Conservation (phyloP, 352 stramenopile species). For the Phytophthora kernoviae region DNA sequence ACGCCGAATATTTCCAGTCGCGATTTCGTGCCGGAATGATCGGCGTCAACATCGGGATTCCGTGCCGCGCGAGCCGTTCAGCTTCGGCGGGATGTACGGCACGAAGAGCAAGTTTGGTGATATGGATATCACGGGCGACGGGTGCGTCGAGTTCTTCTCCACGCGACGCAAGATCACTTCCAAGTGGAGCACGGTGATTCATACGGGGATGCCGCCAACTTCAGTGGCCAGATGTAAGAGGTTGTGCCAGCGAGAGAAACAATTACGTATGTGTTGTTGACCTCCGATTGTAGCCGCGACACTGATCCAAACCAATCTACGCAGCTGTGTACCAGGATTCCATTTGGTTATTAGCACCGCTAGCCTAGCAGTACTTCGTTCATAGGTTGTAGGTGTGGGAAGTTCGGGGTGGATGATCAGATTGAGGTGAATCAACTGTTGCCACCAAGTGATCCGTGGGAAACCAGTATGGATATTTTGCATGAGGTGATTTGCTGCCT, state of each 20-base stretch:
- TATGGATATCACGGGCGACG: conserved; percentile 98
- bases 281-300: background rate
- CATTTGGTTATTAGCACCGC: no score
- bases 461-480: no score
- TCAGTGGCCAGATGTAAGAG: conserved; percentile 66
- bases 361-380: no score
- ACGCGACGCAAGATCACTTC: conserved; percentile 97
- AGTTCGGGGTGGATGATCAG: no score
- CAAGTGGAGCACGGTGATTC: conserved; percentile 88
- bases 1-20: conserved; percentile 94
- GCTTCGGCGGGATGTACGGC: conserved; percentile 97
- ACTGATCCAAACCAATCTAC: background rate
- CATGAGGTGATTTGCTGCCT: no score
- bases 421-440: no score
- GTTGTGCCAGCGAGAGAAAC: background rate
- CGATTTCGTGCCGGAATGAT: conserved; percentile 94
- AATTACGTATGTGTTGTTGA: background rate
- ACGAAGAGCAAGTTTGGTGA: conserved; percentile 98
- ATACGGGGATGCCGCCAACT: conserved; percentile 68
- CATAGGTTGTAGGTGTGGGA: no score
- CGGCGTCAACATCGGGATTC: conserved; percentile 97
- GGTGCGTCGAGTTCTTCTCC: conserved; percentile 97
- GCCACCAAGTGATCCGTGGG: no score
- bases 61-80: conserved; percentile 95
- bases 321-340: background rate